phyloP scores from a whole-genome alignment of 805 yeast species.

The Kodamaea nitidulidarum region DNA sequence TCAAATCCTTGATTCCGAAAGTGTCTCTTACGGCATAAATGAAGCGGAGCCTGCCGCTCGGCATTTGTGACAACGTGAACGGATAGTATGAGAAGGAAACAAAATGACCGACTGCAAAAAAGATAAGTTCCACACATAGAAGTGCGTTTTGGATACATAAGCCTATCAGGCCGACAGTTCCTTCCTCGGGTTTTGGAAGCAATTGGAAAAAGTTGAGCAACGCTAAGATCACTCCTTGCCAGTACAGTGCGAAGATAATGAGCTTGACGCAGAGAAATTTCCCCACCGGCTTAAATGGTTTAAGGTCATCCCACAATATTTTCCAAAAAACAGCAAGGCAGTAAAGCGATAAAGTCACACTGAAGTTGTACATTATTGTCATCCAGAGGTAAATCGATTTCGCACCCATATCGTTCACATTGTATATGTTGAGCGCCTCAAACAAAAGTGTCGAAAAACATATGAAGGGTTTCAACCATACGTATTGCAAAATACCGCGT shows the following conservation, averaged over 20 bases:
- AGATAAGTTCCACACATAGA: slow-evolving; percentile 77
- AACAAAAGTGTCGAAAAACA: slow-evolving; percentile 51
- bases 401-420: slow-evolving; percentile 46
- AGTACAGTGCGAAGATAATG: slow-evolving; percentile 94
- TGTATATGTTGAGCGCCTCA: slow-evolving; percentile 46
- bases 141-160: slow-evolving; percentile 70
- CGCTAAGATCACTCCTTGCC: slow-evolving; percentile 79
- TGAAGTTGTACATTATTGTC: slow-evolving; percentile 66
- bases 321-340: slow-evolving; percentile 90
- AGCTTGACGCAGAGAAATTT: slow-evolving; percentile 90
- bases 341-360: slow-evolving; percentile 79
- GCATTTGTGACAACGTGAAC: slow-evolving; percentile 56
- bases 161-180: slow-evolving; percentile 33
- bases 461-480: slow-evolving; percentile 89
- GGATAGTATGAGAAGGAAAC: slow-evolving; percentile 75
- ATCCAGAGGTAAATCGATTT: slow-evolving; percentile 58
- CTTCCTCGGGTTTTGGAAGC: slow-evolving; percentile 30
- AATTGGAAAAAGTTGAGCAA: slow-evolving; percentile 47
- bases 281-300: slow-evolving; percentile 82
- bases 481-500: slow-evolving; percentile 86
- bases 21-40: slow-evolving; percentile 70
- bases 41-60: slow-evolving; percentile 64
- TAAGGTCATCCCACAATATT: slow-evolving; percentile 73
- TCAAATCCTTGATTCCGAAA: slow-evolving; percentile 70
- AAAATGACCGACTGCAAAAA: slow-evolving; percentile 88